Base-by-base conservation (phyloP, 768 basidiomycete species). In the Hortiboletus flavorubellus region DNA sequence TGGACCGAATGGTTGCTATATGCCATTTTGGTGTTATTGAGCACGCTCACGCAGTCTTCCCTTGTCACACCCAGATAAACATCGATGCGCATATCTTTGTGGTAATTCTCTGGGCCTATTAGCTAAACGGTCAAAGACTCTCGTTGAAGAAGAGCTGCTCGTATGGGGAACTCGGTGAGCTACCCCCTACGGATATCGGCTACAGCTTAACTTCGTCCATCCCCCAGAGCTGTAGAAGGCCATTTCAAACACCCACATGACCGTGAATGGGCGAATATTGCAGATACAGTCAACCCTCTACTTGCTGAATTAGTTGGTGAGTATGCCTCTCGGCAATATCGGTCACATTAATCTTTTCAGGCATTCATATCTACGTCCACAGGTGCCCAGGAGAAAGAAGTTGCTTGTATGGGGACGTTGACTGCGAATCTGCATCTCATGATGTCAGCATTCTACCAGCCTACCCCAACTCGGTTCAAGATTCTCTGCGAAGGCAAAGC, bases 351-450 rank as follows among this genome's bases (percentile, higher is more conserved):
- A 35, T 41, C 43, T 45, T 21, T 65, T 56, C 51, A 47, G 54
- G 58, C 47, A 52, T 59, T 50, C 49, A 50, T 50, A 49, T 65
- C 48, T 59, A 57, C 71, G 61, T 61, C 56, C 63, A 59, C 63
- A 93, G 93, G 93, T 62, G 93, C 94, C 52, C 81, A 84, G 50
- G 85, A 87, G 73, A 80, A 82, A 58, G 97, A 99, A 80, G 91
- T 98, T 46, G 93, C 91, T 16, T 93, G 92, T 73, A 98, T 98
- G 86, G 86, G 91, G 69, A 93, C 93, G 47, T 75, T 98, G 70
- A 99, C 97, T 44, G 85, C 86, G 63, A 99, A 99, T 77, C 80
- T 99, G 54, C 94, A 99, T 76, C 84, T 95, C 58, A 86, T 97
- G 84, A 91, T 98, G 85, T 81, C 85, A 67, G 85, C 86, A 26